These are phyloP conservation scores for Microsporum ferrugineum DNA, from an alignment of 2,329 filamentous ascomycete species.

Conservation along the genomic window DNA sequence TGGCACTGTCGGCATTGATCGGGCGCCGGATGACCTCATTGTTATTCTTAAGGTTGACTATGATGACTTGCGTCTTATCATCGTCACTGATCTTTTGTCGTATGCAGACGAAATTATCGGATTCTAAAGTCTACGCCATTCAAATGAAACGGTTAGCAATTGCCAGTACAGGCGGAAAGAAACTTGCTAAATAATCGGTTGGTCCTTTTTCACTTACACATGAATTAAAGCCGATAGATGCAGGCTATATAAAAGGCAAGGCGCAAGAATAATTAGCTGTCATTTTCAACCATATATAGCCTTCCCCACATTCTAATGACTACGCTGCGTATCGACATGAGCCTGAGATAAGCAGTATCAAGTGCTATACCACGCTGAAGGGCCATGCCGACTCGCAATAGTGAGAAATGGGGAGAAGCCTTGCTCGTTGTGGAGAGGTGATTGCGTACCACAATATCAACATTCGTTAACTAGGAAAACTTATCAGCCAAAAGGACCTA, in stretches of 20 bases:
- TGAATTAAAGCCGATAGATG: constrained; percentile 74
- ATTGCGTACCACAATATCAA: constrained; percentile 42
- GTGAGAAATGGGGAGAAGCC: not conserved
- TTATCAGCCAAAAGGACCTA: not conserved
- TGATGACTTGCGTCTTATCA: constrained; percentile 84
- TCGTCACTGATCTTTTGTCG: constrained; percentile 83
- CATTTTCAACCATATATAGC: not conserved
- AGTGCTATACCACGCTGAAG: not conserved
- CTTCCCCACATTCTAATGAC: not conserved
- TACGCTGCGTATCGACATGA: not conserved
- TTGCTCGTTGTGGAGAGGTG: not conserved
- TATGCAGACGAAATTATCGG: constrained; percentile 90
- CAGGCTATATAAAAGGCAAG: constrained; percentile 39
- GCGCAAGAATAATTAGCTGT: not conserved
- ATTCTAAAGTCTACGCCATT: constrained; percentile 73
- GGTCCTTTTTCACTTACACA: constrained; percentile 49
- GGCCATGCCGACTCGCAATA: not conserved
- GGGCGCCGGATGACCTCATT: constrained; percentile 90
- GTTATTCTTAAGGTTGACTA: constrained; percentile 92
- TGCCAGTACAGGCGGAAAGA: constrained; percentile 14
- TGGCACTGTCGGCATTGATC: constrained; percentile 98
- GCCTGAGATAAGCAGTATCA: not conserved
- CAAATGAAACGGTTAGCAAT: not conserved
- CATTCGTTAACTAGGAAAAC: constrained; percentile 38
- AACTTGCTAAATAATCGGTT: too few species aligned